phyloP scores from a whole-genome alignment of 106 monocot genomes.

The Hemerocallis citrina region DNA sequence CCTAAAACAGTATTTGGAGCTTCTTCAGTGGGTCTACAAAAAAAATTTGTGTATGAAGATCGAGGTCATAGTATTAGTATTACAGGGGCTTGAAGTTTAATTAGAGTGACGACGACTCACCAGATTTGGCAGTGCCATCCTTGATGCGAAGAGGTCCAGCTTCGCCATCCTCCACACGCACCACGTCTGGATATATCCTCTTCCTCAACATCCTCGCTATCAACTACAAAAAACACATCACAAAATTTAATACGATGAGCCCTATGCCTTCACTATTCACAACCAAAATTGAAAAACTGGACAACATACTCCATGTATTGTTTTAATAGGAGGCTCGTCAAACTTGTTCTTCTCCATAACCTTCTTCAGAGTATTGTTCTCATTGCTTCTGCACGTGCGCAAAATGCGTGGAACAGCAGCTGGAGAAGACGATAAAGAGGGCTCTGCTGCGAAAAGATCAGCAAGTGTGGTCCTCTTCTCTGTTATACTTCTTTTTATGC shows the following conservation, averaged over 20 bases:
- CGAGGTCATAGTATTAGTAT: no score
- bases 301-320: background rate
- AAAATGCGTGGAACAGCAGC: background rate
- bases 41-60: no score
- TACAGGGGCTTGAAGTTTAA: no score
- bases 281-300: background rate
- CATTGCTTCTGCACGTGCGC: no score
- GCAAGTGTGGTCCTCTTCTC: background rate
- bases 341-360: background rate
- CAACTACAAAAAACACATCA: background rate
- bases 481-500: background rate
- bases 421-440: background rate
- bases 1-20: no score
- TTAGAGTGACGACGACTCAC: no score
- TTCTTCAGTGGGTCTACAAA: no score
- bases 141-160: no score
- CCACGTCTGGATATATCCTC: background rate
- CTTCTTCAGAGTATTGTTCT: background rate
- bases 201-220: background rate
- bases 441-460: background rate
- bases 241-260: no score
- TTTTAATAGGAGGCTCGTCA: background rate
- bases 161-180: background rate
- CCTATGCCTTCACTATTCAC: background rate
- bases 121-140: no score